Evolutionary conservation across 257 asterid species (phyloP), one percentile per base, ranked within the genome.

Genomic region (Solanum virginianum): DNA sequence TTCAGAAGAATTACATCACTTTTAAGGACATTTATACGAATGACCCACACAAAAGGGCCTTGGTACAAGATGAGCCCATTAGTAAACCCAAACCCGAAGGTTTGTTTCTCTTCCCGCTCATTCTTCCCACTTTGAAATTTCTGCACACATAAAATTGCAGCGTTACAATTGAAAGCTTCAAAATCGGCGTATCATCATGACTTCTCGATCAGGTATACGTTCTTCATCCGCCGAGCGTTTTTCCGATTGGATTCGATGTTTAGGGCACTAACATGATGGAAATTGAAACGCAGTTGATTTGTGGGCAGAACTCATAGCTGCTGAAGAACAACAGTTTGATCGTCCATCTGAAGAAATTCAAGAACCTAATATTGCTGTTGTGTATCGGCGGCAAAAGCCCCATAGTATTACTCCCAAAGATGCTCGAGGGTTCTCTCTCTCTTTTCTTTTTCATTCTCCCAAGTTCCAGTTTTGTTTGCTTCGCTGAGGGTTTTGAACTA

Each of bases 251-350:
- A 83, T 83, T 65, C 17, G 36, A 18, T 47, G 32, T 39, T 75
- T 3, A 51, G 39, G 36, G 15, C 69, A 14, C 26, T 29, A 41
- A 79, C 24, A 72, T 26, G 29, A 41, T 18, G 53, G 32, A 39
- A 63, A 32, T 45, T 18, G 84, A 85, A 87, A 59, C 47, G 84
- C 92, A 89, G 95, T 47, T 82, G 92, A 91, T 87, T 84, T 90
- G 55, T 95, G 97, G 98, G 89, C 89, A 29, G 90, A 91, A 81
- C 87, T 94, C 53, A 20, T 90, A 45, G 94, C 84, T 41, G 43
- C 79, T 18, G 90, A 88, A 84, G 91, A 90, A 81, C 91, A 88
- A 55, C 88, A 87, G 77, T 87, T 83, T 45, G 63, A 56, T 54
- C 86, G 60, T 47, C 86, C 26, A 18, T 15, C 84, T 0, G 83